Conservation (phyloP, 805 yeast genomes). For the Ogataea methylovora region DNA sequence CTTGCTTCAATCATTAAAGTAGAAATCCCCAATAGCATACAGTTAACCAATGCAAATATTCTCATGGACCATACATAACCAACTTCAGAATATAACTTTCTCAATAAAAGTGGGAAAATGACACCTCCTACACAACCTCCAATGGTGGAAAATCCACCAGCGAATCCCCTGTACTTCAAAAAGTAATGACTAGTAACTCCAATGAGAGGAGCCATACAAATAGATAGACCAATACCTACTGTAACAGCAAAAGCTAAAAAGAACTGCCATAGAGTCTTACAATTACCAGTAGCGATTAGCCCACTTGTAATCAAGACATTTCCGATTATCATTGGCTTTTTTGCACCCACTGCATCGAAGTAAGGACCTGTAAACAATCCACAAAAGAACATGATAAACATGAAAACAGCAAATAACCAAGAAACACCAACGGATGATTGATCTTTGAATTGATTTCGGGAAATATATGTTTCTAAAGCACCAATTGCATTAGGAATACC, state of each 20-base stretch:
- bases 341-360: slow-evolving; percentile 55
- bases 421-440: slow-evolving; percentile 41
- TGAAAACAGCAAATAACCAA: slow-evolving; percentile 57
- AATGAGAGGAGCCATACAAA: slow-evolving; percentile 52
- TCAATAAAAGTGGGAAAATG: slow-evolving; percentile 41
- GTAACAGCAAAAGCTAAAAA: slow-evolving; percentile 49
- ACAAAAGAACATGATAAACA: slow-evolving; percentile 35
- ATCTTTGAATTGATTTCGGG: slow-evolving; percentile 45
- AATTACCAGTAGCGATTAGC: slow-evolving; percentile 46
- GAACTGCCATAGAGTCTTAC: slow-evolving; percentile 50
- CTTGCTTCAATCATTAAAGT: not conserved
- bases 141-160: slow-evolving; percentile 39
- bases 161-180: slow-evolving; percentile 44
- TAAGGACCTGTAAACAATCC: slow-evolving; percentile 33
- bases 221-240: slow-evolving; percentile 52
- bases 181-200: slow-evolving; percentile 63
- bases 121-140: slow-evolving; percentile 50
- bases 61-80: slow-evolving; percentile 54
- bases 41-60: slow-evolving; percentile 34
- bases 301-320: slow-evolving; percentile 40
- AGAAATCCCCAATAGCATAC: not conserved
- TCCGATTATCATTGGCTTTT: slow-evolving; percentile 35
- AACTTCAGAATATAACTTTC: slow-evolving; percentile 35
- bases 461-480: slow-evolving; percentile 52
- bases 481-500: slow-evolving; percentile 55